Evolutionary conservation across 2,329 filamentous ascomycete species (phyloP), one percentile per base, ranked within the genome.

Genomic region (Dactylellina haptotyla): DNA sequence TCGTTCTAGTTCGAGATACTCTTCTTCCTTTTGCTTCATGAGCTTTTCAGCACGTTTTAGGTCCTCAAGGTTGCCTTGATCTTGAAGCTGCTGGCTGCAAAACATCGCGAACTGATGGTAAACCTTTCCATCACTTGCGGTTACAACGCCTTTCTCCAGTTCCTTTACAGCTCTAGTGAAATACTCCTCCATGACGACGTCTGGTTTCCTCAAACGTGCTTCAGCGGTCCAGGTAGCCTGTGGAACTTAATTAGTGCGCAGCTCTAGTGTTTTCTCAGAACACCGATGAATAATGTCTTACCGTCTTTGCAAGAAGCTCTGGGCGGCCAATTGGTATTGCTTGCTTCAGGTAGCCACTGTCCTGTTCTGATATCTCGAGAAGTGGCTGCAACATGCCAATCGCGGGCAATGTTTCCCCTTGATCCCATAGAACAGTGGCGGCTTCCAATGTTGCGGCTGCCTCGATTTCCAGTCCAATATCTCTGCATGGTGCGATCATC

Each of bases 31-130:
- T 73, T 89, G 89, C 78, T 93, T 86, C 76, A 89, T 90, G 30
- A 98, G 84, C 77, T 88, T 92, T 78, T 91, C 87, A 43, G 97
- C 86, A 48, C 95, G 89, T 28, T 87, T 87, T 71, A 97, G 87
- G 78, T 99, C 95, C 80, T 96, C 92, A 1, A 93, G 83, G 32
- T 89, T 88, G 77, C 96, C 92, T 0, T 90, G 87, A 78, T 94
- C 94, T 78, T 97, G 91, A 8, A 99, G 84, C 80, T 99, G 95
- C 78, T 93, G 89, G 79, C 99, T 94, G 78, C 96, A 99, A 80
- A 99, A 99, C 57, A 89, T 87, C 25, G 96, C 95, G 80, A 98
- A 98, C 78, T 96, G 92, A 79, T 97, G 93, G 78, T 93, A 97
- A 0, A 98, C 95, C 76, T 92, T 86, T 0, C 93, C 93, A 72